Percentiles rank a stretch among this genome's conserved stretches.
Evolutionary conservation across 108 stramenopile species (phyloP).

Genomic region (Epithemia pelagica): DNA sequence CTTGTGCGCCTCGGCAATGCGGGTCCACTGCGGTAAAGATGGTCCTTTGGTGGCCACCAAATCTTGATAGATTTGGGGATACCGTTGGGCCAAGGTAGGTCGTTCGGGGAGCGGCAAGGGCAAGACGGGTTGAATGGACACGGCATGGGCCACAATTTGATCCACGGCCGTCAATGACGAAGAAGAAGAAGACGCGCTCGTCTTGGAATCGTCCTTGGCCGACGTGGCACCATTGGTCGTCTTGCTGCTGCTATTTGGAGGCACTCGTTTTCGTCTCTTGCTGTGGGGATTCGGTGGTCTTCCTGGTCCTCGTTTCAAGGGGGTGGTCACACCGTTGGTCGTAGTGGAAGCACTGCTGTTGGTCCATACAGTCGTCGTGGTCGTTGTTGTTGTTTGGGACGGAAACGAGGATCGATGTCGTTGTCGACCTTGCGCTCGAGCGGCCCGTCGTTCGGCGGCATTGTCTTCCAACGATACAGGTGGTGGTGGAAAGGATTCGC

Average conservation of each 20-base stretch:
- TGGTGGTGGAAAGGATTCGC: neutral
- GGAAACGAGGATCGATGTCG: neutral
- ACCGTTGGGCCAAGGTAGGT: neutral
- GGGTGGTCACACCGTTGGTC: neutral
- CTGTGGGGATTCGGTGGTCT: slow-evolving; percentile 6
- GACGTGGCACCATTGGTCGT: no score
- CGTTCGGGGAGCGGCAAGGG: neutral
- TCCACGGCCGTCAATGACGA: neutral
- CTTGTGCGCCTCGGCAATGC: neutral
- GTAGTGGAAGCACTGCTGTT: slow-evolving; percentile 11
- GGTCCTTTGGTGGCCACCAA: neutral
- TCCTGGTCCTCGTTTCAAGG: slow-evolving; percentile 17
- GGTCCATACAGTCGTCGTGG: no score
- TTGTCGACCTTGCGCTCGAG: slow-evolving; percentile 1
- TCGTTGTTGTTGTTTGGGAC: no score
- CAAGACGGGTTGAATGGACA: slow-evolving; percentile 5
- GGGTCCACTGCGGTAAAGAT: neutral
- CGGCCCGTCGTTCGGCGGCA: neutral
- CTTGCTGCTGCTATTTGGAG: no score
- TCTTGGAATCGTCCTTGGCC: neutral
- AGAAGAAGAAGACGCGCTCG: no score
- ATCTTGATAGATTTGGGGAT: neutral
- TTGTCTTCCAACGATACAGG: neutral
- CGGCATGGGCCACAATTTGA: neutral
- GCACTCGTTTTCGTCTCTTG: slow-evolving; percentile 8